Percentiles rank a stretch among this genome's conserved stretches.
These are phyloP conservation scores for Neofusicoccum kwambonambiense DNA, from an alignment of 2,329 filamentous ascomycete species.

Conservation along the genomic window DNA sequence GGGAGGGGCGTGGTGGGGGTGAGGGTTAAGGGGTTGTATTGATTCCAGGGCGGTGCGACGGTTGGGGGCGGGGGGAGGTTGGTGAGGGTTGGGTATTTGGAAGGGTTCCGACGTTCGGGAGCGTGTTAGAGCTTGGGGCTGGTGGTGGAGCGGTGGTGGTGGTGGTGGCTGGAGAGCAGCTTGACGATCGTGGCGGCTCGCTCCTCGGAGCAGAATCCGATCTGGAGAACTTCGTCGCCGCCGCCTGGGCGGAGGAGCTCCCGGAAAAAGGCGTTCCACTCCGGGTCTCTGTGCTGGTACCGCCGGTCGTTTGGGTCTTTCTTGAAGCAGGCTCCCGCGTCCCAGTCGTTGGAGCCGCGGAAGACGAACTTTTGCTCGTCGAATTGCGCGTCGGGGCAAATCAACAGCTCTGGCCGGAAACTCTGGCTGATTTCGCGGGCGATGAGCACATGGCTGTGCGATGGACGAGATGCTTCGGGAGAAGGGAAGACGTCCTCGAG, in stretches of 20 bases:
- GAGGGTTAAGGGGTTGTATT: not conserved
- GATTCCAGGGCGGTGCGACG: too few relatives aligned
- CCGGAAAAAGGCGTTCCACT: not conserved
- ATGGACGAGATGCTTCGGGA: not conserved
- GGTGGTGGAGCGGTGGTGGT: too few relatives aligned
- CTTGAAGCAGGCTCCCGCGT: not conserved
- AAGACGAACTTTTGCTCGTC: not conserved
- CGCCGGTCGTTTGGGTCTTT: not conserved
- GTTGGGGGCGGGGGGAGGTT: too few relatives aligned
- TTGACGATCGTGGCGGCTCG: not conserved
- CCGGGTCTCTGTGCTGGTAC: not conserved
- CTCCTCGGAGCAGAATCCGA: not conserved
- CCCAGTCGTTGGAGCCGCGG: not conserved
- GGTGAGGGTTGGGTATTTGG: too few relatives aligned
- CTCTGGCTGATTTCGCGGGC: not conserved
- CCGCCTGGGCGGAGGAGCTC: not conserved
- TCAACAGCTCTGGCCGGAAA: not conserved
- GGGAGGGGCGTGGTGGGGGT: constrained; percentile 22
- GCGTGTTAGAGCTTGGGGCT: too few relatives aligned
- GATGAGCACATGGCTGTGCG: not conserved
- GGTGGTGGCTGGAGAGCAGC: too few relatives aligned
- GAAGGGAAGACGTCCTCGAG: not conserved
- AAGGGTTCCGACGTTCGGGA: too few relatives aligned
- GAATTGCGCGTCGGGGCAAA: not conserved
- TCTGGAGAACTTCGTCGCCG: not conserved